Evolutionary conservation across 2,329 filamentous ascomycete species (phyloP), one percentile per base, ranked within the genome.

Genomic region (Emericellopsis cladophorae): DNA sequence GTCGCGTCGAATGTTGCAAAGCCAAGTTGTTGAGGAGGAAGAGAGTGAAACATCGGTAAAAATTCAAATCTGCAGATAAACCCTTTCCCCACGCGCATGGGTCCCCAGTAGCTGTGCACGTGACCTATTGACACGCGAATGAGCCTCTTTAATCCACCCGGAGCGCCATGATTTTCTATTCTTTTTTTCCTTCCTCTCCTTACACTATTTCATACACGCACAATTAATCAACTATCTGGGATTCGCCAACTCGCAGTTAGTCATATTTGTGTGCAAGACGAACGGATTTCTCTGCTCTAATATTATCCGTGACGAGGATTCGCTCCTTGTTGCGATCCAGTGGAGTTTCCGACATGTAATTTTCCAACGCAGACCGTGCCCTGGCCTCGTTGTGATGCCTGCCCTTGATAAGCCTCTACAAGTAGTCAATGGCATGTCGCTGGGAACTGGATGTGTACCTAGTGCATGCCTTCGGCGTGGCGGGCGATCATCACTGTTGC

Each of bases 241-340:
- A 71, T 51, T 64, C 58, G 43, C 56, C 61, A 58, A 74, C 67
- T 72, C 62, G 54, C 58, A 64, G 53, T 64, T 65, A 71, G 72
- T 76, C 72, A 76, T 71, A 75, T 73, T 72, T 71, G 59, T 60
- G 67, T 74, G 72, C 71, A 54, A 76, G 70, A 76, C 44, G 45
- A 64, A 71, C 47, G 53, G 57, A 54, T 44, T 15, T 33, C 33
- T 37, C 16, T 40, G n/a, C 12, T 34, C 26, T 14, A 29, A 24
- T 24, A 31, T 7, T 24, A 31, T 7, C 26, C 9, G 26, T 29
- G 26, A 29, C 6, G 26, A 29, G 26, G 26, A 9, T 12, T 29
- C 12, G 26, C 26, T 29, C 26, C 39, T 41, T 40, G 32, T 37
- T 33, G 33, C 40, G 33, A 26, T 36, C 14, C 21, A 14, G 34